Conservation (phyloP, 805 yeast genomes). For the Candida ipomoeae region DNA sequence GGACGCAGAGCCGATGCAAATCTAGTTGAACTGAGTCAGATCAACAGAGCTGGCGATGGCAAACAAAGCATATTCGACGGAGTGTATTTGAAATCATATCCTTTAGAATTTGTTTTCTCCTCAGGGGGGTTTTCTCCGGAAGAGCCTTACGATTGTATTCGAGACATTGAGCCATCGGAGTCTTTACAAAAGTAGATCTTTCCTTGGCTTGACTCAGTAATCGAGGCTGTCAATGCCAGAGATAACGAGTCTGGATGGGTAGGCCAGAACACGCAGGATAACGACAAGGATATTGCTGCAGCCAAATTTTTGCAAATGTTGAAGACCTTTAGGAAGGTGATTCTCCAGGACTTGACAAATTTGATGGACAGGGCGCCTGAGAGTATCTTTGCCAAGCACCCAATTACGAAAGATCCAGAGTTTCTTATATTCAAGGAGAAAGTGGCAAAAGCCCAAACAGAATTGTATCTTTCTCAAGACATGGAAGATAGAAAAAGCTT, state of each 20-base stretch:
- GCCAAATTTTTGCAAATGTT: neutral
- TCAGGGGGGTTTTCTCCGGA: conserved; percentile 3
- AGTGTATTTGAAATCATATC: neutral
- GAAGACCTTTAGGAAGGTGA: neutral
- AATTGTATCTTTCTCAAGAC: neutral
- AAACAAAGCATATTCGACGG: neutral
- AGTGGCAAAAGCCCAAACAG: neutral
- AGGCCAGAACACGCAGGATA: neutral
- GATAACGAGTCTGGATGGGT: neutral
- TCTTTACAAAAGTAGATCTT: conserved; percentile 4
- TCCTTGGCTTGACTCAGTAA: conserved; percentile 6
- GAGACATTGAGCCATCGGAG: conserved; percentile 6
- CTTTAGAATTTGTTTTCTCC: neutral
- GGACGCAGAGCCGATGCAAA: neutral
- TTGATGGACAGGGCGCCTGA: neutral
- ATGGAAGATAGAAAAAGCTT: neutral
- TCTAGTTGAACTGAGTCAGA: neutral
- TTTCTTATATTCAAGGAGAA: neutral
- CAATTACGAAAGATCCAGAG: neutral
- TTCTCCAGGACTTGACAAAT: neutral
- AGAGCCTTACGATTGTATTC: conserved; percentile 2
- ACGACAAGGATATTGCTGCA: neutral
- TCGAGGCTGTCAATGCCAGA: neutral
- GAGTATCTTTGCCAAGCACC: neutral
- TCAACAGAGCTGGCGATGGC: conserved; percentile 1